phyloP scores from a whole-genome alignment of 768 basidiomycete species.

The Termitomyces eurrhizus region DNA sequence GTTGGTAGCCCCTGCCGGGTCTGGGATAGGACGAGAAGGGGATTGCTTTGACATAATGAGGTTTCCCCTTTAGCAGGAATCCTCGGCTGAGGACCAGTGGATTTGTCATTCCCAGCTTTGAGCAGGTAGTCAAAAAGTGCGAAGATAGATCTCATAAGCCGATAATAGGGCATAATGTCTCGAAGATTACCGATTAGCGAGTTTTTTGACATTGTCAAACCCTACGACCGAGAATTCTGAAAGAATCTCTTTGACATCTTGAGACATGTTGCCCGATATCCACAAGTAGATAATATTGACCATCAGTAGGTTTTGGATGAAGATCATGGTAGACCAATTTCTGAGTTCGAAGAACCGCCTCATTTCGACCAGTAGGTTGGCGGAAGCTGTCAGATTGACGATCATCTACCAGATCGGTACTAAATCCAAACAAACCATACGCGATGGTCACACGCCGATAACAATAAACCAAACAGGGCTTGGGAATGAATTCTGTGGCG shows the following conservation, averaged over 20 bases:
- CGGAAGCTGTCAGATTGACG: constrained; percentile 16
- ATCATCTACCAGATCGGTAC: constrained; percentile 20
- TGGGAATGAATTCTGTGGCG: constrained; percentile 14
- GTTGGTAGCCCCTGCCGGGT: constrained; percentile 19
- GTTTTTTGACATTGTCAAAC: constrained; percentile 23
- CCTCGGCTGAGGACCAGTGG: constrained; percentile 20
- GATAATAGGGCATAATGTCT: constrained; percentile 19
- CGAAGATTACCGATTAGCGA: constrained; percentile 30
- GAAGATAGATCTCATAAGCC: constrained; percentile 26
- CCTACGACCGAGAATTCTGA: constrained; percentile 17
- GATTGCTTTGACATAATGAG: constrained; percentile 22
- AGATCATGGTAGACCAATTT: constrained; percentile 11
- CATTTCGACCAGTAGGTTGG: constrained; percentile 21
- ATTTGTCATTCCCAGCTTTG: constrained; percentile 16
- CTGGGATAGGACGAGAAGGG: constrained; percentile 16
- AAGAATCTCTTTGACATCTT: constrained; percentile 26
- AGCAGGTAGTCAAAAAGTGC: constrained; percentile 10
- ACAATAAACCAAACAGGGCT: neutral
- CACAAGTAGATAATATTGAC: constrained; percentile 14
- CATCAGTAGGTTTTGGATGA: constrained; percentile 16
- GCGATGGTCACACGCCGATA: neutral
- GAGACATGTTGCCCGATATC: constrained; percentile 23
- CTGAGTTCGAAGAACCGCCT: constrained; percentile 14
- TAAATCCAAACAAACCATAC: neutral
- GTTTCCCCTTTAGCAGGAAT: constrained; percentile 24